A percentile compares a stretch with the other conserved stretches of the same genome.
These are phyloP conservation scores for Flaveria sonorensis DNA, from an alignment of 129 eudicot genomes.

Conservation along the genomic window DNA sequence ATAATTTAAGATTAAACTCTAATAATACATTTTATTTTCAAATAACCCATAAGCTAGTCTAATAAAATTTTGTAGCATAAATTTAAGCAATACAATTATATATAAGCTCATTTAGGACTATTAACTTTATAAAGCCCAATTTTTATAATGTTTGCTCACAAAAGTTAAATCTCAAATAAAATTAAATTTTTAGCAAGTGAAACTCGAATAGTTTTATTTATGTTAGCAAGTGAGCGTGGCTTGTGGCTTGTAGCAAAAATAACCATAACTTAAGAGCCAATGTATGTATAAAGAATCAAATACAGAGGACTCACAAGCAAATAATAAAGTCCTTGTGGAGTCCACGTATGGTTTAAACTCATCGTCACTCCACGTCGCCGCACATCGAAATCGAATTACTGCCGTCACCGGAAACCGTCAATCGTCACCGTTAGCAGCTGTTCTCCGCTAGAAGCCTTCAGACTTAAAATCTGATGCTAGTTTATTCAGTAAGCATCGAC, in stretches of 20 bases:
- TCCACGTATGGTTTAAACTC: constrained; percentile 20
- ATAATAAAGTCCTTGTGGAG: constrained; percentile 3
- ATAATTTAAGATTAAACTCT: no score
- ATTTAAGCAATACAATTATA: no score
- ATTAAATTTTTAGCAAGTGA: no score
- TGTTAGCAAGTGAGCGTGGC: no score
- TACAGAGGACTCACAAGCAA: background rate
- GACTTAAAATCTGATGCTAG: constrained; percentile 4
- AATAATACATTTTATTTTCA: no score
- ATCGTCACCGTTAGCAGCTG: constrained; percentile 4
- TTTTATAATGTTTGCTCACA: no score
- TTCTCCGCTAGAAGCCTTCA: constrained; percentile 1
- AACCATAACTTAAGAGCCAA: background rate
- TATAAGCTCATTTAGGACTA: no score
- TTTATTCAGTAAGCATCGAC: constrained; percentile 8
- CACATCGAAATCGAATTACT: constrained; percentile 2
- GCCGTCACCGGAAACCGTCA: constrained; percentile 19
- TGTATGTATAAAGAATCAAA: background rate
- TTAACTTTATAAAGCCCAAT: no score
- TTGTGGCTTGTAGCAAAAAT: background rate
- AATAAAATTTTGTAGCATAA: no score
- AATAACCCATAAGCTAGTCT: no score
- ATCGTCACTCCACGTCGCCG: constrained; percentile 10
- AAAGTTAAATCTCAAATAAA: no score
- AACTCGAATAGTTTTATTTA: no score